Base-by-base conservation (phyloP, 305 asterid genomes). In the Rubia balearica region DNA sequence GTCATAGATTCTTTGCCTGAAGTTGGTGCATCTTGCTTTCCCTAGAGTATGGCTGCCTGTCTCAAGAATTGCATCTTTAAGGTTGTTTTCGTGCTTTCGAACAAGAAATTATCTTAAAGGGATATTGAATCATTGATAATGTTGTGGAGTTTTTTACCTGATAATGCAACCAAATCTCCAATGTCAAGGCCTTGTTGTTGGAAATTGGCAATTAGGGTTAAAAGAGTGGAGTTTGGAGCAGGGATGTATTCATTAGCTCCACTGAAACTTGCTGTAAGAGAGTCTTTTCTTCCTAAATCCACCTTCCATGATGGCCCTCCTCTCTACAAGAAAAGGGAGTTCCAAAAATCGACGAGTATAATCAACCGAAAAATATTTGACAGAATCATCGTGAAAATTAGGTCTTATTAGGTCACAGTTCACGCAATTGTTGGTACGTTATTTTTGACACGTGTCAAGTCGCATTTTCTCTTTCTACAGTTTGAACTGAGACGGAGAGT, bases 281-380 rank as follows among this genome's bases (percentile, higher is more conserved):
- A 80, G 73, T 80, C 81, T 59, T 69, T 74, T 61, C 84, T 69
- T 61, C 84, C 84, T 71, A 80, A 61, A 30, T 45, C 21, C 9
- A 80, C 81, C 69, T 61, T 19, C 84, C 84, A 80, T 64, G 40
- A 48, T 8, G 84, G 84, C 40, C 84, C 84, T 67, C 84, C 84
- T 71, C 81, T 69, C 84, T 80, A 63, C 48, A 49, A 2, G 17
- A 48, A 48, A 61, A 62, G 24, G 57, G 8, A 30, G 21, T 43
- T 7, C 3, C 1, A 11, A 8, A 7, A 8, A n/a, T 6, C 11
- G 30, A 10, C 30, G 4, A 14, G 7, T 14, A 0, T 0, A 11
- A 6, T 22, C 21, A 7, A 49, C 56, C 1, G 13, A 36, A 62
- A 13, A 13, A 48, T 48, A 13, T 48, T 48, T 45, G 17, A 11